These are phyloP conservation scores for Ilex paraguariensis DNA, from an alignment of 305 asterid genomes.

Conservation along the genomic window DNA sequence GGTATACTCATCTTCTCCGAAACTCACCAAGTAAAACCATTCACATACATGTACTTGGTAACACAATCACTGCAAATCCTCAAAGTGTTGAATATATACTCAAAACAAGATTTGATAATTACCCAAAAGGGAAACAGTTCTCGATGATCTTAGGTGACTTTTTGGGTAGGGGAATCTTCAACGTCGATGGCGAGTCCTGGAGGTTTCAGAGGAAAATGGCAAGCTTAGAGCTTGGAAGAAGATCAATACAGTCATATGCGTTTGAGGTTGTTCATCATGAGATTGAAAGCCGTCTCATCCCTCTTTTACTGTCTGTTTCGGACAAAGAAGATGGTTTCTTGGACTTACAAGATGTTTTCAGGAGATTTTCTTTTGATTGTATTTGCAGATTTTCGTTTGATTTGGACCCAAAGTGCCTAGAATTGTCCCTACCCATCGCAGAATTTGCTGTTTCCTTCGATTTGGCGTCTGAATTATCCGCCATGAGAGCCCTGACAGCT, in stretches of 20 bases:
- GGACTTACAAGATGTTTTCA: slow-evolving; percentile 13
- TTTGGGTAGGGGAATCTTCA: slow-evolving; percentile 16
- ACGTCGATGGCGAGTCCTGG: slow-evolving; percentile 14
- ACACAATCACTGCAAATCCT: slow-evolving; percentile 12
- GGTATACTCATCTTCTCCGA: slow-evolving; percentile 16
- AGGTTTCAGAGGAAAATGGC: slow-evolving; percentile 12
- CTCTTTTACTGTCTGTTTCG: background rate
- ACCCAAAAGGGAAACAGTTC: slow-evolving; percentile 12
- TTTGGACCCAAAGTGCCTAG: slow-evolving; percentile 15
- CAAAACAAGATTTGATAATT: slow-evolving; percentile 15
- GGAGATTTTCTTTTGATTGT: slow-evolving; percentile 14
- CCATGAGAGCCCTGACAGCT: slow-evolving; percentile 11
- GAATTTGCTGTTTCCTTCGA: slow-evolving; percentile 12
- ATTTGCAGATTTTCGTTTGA: slow-evolving; percentile 16
- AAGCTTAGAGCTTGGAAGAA: slow-evolving; percentile 6
- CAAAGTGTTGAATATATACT: slow-evolving; percentile 9
- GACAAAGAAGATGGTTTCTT: background rate
- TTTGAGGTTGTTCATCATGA: slow-evolving; percentile 9
- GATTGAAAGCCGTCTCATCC: slow-evolving; percentile 8
- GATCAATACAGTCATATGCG: slow-evolving; percentile 8
- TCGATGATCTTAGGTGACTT: slow-evolving; percentile 16
- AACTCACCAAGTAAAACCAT: slow-evolving; percentile 9
- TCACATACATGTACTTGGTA: slow-evolving; percentile 11
- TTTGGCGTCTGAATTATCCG: slow-evolving; percentile 8
- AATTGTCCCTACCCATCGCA: slow-evolving; percentile 6